phyloP scores from a whole-genome alignment of 78 protist species.

The Dictyostelium brefeldianum region DNA sequence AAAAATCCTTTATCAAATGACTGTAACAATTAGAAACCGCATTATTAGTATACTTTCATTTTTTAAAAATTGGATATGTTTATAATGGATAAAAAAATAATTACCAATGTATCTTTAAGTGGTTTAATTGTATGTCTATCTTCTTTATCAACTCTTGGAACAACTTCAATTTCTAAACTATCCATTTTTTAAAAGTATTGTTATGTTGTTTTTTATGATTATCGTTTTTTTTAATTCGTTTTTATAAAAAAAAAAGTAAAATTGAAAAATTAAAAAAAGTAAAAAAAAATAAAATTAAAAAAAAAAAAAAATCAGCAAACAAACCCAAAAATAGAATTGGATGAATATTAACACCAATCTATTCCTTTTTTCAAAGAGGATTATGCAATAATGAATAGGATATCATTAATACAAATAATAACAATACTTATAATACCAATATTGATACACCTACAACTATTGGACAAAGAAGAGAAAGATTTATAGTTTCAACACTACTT shows the following conservation, averaged over 20 bases:
- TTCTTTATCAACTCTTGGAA: conserved; percentile 26
- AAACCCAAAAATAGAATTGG: background rate
- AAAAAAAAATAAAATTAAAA: background rate
- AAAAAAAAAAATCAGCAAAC: background rate
- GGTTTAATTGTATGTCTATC: conserved; percentile 45
- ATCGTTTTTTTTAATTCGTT: background rate
- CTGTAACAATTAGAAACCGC: too few relatives aligned
- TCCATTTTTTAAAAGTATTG: conserved; percentile 25
- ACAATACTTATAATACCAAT: too few relatives aligned
- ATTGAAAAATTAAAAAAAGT: background rate
- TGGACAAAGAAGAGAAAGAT: too few relatives aligned
- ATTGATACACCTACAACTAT: too few relatives aligned
- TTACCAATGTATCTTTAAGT: conserved; percentile 53
- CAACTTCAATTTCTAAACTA: conserved; percentile 44
- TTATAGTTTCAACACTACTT: too few relatives aligned
- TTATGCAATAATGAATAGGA: too few relatives aligned
- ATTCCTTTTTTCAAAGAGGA: too few relatives aligned
- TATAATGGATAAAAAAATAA: background rate
- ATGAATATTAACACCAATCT: background rate
- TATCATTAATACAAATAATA: too few relatives aligned
- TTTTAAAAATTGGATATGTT: background rate
- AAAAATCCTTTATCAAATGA: conserved; percentile 84
- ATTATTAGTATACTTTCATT: background rate
- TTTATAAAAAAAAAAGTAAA: background rate
- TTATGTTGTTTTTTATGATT: background rate